Evolutionary conservation across 2,329 filamentous ascomycete genomes (phyloP).

Genomic region (Coniella lustricola): DNA sequence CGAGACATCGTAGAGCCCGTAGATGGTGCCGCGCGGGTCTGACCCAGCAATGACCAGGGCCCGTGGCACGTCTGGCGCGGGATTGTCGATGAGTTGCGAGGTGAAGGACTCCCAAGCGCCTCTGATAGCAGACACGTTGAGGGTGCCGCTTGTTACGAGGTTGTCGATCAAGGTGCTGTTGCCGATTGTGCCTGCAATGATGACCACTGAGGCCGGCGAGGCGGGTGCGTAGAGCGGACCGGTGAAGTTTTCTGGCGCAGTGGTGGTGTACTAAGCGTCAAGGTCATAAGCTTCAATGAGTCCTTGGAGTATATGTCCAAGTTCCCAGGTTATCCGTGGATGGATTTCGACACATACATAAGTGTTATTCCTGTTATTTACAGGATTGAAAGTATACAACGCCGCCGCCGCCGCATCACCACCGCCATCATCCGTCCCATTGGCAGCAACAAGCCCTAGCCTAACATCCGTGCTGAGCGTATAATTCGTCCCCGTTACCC

Average conservation of each 20-base stretch:
- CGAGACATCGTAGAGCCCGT: constrained; percentile 62
- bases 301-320: too few species aligned
- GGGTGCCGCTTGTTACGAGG: constrained; percentile 45
- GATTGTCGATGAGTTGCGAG: constrained; percentile 50
- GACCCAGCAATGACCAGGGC: constrained; percentile 63
- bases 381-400: constrained; percentile 35
- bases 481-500: constrained; percentile 61
- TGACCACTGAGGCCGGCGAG: constrained; percentile 40
- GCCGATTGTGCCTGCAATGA: constrained; percentile 64
- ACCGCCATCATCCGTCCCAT: background rate
- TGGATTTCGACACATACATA: too few species aligned
- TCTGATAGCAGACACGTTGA: constrained; percentile 50
- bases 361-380: constrained; percentile 40
- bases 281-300: too few species aligned
- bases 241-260: constrained; percentile 33
- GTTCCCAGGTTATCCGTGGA: too few species aligned
- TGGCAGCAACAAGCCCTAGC: constrained; percentile 26
- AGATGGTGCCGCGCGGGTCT: constrained; percentile 60
- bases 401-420: constrained; percentile 5
- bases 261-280: constrained; percentile 33
- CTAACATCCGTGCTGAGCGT: constrained; percentile 45
- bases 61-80: constrained; percentile 46
- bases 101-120: constrained; percentile 66
- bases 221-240: constrained; percentile 39
- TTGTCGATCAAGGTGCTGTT: constrained; percentile 55